A percentile compares a stretch with the other conserved stretches of the same genome.
Evolutionary conservation across 2,329 filamentous ascomycete species (phyloP).

Genomic region (Erysiphe neolycopersici): DNA sequence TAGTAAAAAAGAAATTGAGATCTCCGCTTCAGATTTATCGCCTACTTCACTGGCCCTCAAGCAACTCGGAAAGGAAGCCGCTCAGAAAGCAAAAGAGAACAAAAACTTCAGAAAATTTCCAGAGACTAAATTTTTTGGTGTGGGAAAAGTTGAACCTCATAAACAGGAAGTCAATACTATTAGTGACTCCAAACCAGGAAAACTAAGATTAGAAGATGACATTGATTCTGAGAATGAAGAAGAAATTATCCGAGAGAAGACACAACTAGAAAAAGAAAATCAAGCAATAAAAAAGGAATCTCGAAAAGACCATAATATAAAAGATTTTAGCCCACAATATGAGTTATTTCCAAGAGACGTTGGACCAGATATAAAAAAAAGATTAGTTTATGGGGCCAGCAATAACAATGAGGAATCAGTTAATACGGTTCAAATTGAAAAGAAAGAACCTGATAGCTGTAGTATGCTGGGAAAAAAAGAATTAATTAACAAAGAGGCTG

Average conservation of each 20-base stretch:
- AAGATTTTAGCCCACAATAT: too few species aligned
- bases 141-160: background rate
- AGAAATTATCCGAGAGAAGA: background rate
- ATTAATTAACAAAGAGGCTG: background rate
- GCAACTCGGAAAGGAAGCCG: constrained; percentile 37
- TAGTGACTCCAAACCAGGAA: background rate
- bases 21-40: constrained; percentile 2
- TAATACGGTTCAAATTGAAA: too few species aligned
- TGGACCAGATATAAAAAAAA: too few species aligned
- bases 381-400: too few species aligned
- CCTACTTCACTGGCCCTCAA: constrained; percentile 19
- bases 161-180: background rate
- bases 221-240: background rate
- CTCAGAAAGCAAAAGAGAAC: constrained; percentile 33
- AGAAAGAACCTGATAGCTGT: too few species aligned
- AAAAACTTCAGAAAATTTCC: constrained; percentile 15
- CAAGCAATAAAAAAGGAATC: too few species aligned
- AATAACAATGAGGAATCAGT: too few species aligned
- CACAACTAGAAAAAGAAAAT: too few species aligned
- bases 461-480: too few species aligned
- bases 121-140: constrained; percentile 1
- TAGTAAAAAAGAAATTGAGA: constrained; percentile 1
- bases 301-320: too few species aligned
- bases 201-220: background rate
- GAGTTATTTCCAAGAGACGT: too few species aligned